Conservation (phyloP, 2,329 filamentous ascomycete species). For the Macroventuria anomochaeta region DNA sequence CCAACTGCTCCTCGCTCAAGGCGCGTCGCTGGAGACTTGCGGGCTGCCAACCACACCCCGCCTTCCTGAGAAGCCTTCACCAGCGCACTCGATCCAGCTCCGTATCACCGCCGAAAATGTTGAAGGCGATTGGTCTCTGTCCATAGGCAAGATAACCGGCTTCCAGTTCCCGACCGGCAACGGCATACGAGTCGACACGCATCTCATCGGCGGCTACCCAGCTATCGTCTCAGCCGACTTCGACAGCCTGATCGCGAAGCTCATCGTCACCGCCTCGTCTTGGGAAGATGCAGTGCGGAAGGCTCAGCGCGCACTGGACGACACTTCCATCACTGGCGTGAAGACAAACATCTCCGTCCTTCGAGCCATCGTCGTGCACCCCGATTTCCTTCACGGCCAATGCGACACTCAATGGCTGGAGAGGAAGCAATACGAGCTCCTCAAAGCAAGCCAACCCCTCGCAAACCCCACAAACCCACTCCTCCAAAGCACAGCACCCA, state of each 20-base stretch:
- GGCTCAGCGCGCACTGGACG: constrained; percentile 61
- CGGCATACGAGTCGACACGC: constrained; percentile 64
- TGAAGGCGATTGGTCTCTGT: constrained; percentile 60
- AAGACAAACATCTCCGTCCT: constrained; percentile 65
- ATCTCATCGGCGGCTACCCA: constrained; percentile 54
- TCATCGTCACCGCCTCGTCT: constrained; percentile 62
- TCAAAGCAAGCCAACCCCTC: constrained; percentile 37
- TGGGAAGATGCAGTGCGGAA: constrained; percentile 63
- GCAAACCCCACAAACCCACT: constrained; percentile 6
- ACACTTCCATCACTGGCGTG: constrained; percentile 63
- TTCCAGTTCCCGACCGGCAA: constrained; percentile 64
- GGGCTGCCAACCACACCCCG: constrained; percentile 31
- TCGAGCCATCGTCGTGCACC: constrained; percentile 59
- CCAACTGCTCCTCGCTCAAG: constrained; percentile 63
- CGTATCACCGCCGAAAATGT: constrained; percentile 65
- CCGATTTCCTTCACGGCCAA: constrained; percentile 56
- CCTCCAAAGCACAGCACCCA: not conserved
- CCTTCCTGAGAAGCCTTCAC: constrained; percentile 48
- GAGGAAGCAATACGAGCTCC: constrained; percentile 52
- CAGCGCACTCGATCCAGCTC: constrained; percentile 60
- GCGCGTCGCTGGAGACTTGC: constrained; percentile 50
- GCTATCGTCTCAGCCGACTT: constrained; percentile 62
- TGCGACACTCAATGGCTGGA: constrained; percentile 67
- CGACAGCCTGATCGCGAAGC: constrained; percentile 65
- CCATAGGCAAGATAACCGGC: constrained; percentile 64